phyloP scores from a whole-genome alignment of 306 rosid species.

The Cucumis hystrix region DNA sequence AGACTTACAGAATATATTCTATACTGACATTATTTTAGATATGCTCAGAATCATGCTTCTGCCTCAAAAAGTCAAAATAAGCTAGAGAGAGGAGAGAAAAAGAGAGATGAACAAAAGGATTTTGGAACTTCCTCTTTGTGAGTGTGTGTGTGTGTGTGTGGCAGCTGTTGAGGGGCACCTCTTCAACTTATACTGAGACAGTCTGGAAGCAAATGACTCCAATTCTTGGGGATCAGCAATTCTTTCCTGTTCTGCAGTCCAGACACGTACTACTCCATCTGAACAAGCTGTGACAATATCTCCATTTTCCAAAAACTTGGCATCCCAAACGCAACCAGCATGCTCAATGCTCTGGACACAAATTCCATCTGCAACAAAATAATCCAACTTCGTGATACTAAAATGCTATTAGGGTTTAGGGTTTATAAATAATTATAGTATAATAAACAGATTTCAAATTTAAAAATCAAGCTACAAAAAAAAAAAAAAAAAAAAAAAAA shows the following conservation, averaged over 20 bases:
- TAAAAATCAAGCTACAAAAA: no score
- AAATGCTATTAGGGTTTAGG: background rate
- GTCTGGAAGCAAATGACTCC: conserved; percentile 51
- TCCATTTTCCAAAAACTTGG: conserved; percentile 86
- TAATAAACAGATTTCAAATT: no score
- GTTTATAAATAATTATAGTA: no score
- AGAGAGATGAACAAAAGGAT: background rate
- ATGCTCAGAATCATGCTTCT: background rate
- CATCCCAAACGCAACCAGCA: conserved; percentile 99
- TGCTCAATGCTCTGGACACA: conserved; percentile 94
- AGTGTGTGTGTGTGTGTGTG: background rate
- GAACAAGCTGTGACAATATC: conserved; percentile 96
- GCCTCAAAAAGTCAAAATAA: background rate
- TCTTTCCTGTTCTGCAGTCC: conserved; percentile 57
- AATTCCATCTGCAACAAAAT: conserved; percentile 52
- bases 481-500: no score
- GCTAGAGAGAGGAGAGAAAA: background rate
- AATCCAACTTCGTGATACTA: background rate
- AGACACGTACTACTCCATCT: conserved; percentile 71
- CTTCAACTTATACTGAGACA: conserved; percentile 65
- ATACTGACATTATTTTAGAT: background rate
- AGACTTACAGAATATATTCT: background rate
- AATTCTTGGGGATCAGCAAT: conserved; percentile 56
- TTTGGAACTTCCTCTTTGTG: background rate
- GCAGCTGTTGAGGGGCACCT: conserved; percentile 27